Conservation (phyloP, 169 alveolate species). For the Plasmodium coatneyi region DNA sequence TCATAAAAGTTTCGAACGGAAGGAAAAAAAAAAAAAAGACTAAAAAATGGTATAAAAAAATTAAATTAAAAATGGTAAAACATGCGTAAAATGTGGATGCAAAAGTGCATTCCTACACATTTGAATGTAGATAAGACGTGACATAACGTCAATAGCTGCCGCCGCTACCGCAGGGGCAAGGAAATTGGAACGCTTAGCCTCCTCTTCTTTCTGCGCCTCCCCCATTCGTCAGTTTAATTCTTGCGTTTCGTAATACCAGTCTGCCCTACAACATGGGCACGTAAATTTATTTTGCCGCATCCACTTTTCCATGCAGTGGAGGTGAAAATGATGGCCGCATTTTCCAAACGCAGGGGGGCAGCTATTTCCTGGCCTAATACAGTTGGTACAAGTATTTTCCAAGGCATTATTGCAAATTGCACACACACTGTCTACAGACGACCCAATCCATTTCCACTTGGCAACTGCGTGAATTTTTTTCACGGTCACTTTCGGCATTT, state of each 20-base stretch:
- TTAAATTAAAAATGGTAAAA: background rate
- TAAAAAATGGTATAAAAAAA: background rate
- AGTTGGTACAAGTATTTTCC: slow-evolving; percentile 86
- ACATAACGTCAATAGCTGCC: background rate
- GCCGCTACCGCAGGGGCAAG: background rate
- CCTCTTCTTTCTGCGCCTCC: background rate
- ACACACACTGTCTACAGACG: slow-evolving; percentile 85
- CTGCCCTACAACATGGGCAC: slow-evolving; percentile 75
- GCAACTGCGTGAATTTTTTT: slow-evolving; percentile 85
- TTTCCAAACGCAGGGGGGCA: slow-evolving; percentile 89
- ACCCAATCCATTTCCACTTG: slow-evolving; percentile 85
- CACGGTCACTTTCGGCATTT: slow-evolving; percentile 81
- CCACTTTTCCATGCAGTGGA: slow-evolving; percentile 89
- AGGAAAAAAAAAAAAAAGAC: background rate
- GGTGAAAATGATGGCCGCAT: slow-evolving; percentile 88
- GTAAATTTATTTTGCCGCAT: slow-evolving; percentile 48
- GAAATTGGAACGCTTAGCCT: background rate
- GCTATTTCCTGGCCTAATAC: slow-evolving; percentile 84
- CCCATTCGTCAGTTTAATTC: background rate
- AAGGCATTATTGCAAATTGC: slow-evolving; percentile 86
- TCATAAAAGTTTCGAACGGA: background rate
- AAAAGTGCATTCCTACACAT: background rate
- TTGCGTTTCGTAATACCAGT: slow-evolving; percentile 64
- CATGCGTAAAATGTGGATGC: background rate
- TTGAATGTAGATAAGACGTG: background rate